These are phyloP conservation scores for Raffaelea ambrosiae DNA, from an alignment of 2,329 filamentous ascomycete species.

Conservation along the genomic window DNA sequence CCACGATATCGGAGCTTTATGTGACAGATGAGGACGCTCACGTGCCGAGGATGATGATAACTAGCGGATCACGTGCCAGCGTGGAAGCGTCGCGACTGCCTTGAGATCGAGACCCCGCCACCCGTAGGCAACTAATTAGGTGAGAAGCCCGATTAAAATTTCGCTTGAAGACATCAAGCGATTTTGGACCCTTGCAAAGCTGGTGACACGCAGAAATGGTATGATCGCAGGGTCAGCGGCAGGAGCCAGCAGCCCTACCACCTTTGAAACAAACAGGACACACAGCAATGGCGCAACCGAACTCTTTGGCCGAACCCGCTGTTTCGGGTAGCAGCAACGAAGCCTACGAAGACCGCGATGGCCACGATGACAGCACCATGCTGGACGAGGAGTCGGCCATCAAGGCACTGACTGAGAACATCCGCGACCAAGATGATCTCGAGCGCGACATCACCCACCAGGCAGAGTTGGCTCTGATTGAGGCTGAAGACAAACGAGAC, in stretches of 20 bases:
- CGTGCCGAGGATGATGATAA: too few relatives aligned
- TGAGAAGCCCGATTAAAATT: too few relatives aligned
- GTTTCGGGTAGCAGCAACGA: too few relatives aligned
- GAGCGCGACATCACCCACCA: conserved; percentile 73
- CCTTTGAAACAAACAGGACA: too few relatives aligned
- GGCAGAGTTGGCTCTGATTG: conserved; percentile 49
- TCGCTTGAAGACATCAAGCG: too few relatives aligned
- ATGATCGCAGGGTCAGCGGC: too few relatives aligned
- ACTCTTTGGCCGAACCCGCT: too few relatives aligned
- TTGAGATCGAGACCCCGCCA: neutral
- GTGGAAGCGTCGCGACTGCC: conserved; percentile 7
- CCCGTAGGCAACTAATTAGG: too few relatives aligned
- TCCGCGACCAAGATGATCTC: conserved; percentile 81
- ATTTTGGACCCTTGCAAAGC: neutral
- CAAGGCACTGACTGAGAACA: conserved; percentile 54
- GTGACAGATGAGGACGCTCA: too few relatives aligned
- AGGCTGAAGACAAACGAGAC: conserved; percentile 56
- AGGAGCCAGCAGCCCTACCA: too few relatives aligned
- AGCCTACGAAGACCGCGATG: neutral
- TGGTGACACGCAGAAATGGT: neutral
- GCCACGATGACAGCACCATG: neutral
- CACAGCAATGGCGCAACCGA: too few relatives aligned
- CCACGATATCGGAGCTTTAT: too few relatives aligned
- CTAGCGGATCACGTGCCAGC: conserved; percentile 8
- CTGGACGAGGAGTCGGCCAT: conserved; percentile 54